A percentile compares a stretch with the other conserved stretches of the same genome.
Evolutionary conservation across 2,329 filamentous ascomycete genomes (phyloP).

Genomic region (Trichoderma lentiforme): DNA sequence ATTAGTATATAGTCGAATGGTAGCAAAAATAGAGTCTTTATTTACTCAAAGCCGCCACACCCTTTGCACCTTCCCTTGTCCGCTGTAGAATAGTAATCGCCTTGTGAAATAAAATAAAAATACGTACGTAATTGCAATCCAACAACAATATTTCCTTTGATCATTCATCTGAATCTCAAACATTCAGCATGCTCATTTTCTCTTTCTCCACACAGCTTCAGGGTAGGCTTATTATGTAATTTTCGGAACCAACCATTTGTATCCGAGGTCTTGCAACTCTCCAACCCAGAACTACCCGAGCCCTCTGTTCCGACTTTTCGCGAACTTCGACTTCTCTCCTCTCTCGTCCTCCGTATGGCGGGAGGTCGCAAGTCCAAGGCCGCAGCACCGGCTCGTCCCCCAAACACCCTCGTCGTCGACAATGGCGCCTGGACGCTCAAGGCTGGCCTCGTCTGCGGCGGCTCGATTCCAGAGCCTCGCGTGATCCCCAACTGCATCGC

Average conservation of each 20-base stretch:
- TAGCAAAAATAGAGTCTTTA: no score
- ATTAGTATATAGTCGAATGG: no score
- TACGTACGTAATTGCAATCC: not conserved
- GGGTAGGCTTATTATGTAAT: not conserved
- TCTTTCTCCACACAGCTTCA: not conserved
- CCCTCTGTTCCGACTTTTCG: constrained; percentile 4
- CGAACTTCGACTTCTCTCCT: not conserved
- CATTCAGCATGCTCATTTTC: not conserved
- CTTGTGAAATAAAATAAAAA: not conserved
- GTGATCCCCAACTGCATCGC: constrained; percentile 87
- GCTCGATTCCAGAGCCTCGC: constrained; percentile 54
- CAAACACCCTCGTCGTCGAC: constrained; percentile 79
- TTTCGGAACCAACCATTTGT: not conserved
- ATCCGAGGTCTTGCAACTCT: not conserved
- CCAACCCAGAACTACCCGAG: not conserved
- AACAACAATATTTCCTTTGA: not conserved
- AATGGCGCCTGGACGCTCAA: constrained; percentile 93
- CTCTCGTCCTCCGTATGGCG: constrained; percentile 34
- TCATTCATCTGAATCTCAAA: not conserved
- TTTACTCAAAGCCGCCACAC: no score
- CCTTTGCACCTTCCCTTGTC: not conserved
- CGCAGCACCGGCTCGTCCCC: constrained; percentile 50
- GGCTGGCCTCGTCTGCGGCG: constrained; percentile 67
- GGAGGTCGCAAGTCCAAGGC: constrained; percentile 52
- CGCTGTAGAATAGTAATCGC: not conserved